Evolutionary conservation across 331 rosid genomes (phyloP), one percentile per base, ranked within the genome.

Genomic region (Pyrus hybrid): DNA sequence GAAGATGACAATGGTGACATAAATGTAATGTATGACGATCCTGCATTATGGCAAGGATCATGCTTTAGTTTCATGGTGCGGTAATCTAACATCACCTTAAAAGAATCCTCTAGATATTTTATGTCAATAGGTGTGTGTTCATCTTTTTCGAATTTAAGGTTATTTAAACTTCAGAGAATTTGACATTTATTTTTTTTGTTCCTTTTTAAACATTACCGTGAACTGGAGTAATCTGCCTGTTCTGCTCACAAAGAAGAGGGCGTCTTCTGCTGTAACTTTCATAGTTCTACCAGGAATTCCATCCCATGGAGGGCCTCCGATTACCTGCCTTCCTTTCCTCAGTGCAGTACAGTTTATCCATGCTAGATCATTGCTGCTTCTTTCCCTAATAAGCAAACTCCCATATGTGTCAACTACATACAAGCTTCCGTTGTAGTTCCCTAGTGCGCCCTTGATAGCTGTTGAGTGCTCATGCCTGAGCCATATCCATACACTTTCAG

Each of bases 231-330:
- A 75, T 87, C 88, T 86, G 80, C 98, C 98, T 51, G 51, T 83
- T 86, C 80, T 80, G 90, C 93, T 85, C 65, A 91, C 96, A 71
- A 93, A 90, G 91, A 93, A 93, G 81, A 93, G 85, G 49, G 94
- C 78, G 83, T 93, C 98, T 75, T 93, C 91, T 21, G 82, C 29
- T 26, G 95, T 88, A 23, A 84, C 88, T 85, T 80, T 90, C 80
- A 62, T 78, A 74, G 80, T 64, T 82, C 67, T 76, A 63, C 88
- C 91, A 9, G 88, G 91, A 33, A 88, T 76, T 78, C 80, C 85
- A 82, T 91, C 96, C 98, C 97, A 93, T 47, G 98, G 97, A 82
- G 88, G 87, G 56, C 98, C 98, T 71, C 84, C 94, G 78, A 82
- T 63, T 70, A 91, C 63, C 58, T 62, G 77, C 83, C 83, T 84